Percentiles rank a stretch among this genome's conserved stretches.
Conservation (phyloP, 306 rosid genomes). For the Adenanthera pavonina region DNA sequence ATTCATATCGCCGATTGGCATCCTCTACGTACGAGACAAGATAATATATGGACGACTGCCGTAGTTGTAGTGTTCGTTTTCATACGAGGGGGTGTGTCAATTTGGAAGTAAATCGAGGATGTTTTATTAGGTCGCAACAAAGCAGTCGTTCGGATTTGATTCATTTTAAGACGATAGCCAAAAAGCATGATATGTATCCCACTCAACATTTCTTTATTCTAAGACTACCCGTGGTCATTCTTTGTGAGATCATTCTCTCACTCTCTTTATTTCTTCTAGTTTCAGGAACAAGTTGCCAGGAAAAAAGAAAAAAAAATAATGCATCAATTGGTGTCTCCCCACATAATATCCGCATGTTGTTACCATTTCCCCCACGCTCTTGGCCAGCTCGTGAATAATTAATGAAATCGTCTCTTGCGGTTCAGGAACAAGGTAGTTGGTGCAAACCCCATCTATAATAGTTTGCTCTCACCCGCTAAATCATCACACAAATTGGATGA, state of each 20-base stretch:
- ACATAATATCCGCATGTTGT: slow-evolving; percentile 17
- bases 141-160: not conserved
- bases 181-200: not conserved
- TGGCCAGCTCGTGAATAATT: slow-evolving; percentile 30
- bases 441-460: slow-evolving; percentile 19
- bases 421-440: slow-evolving; percentile 56
- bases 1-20: too few species aligned
- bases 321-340: not conserved
- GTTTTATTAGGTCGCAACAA: too few species aligned
- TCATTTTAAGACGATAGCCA: not conserved
- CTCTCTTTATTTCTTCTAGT: not conserved
- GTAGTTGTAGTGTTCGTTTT: too few species aligned
- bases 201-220: too few species aligned
- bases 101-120: too few species aligned
- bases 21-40: too few species aligned
- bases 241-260: not conserved
- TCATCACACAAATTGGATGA: slow-evolving; percentile 68
- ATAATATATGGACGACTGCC: too few species aligned
- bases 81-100: too few species aligned
- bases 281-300: not conserved
- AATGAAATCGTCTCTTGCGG: not conserved
- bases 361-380: slow-evolving; percentile 10
- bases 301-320: too few species aligned
- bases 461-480: slow-evolving; percentile 57
- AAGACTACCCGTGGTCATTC: too few species aligned